A percentile compares a stretch with the other conserved stretches of the same genome.
These are phyloP conservation scores for Tranzscheliella williamsii DNA, from an alignment of 1,284 basidiomycete genomes.

Conservation along the genomic window DNA sequence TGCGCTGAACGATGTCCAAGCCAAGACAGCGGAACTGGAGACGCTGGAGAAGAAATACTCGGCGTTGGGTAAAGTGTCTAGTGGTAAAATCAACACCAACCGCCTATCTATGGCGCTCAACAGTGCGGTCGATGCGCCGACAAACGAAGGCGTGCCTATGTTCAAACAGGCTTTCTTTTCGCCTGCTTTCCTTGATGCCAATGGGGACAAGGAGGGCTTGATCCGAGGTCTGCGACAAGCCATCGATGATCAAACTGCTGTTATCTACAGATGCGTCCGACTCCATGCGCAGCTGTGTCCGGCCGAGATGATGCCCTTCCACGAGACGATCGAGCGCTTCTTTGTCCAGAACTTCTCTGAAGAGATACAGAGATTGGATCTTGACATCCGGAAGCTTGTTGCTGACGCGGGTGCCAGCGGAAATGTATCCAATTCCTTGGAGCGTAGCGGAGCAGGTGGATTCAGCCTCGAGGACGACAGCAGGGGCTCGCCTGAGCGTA, in stretches of 20 bases:
- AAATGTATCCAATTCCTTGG: slow-evolving; percentile 7
- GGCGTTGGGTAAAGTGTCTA: slow-evolving; percentile 72
- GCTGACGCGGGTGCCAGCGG: not conserved
- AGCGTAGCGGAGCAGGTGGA: not conserved
- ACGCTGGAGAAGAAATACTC: slow-evolving; percentile 74
- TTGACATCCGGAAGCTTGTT: slow-evolving; percentile 31
- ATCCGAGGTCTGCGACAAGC: slow-evolving; percentile 73
- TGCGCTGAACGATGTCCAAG: slow-evolving; percentile 78
- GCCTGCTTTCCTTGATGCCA: slow-evolving; percentile 70
- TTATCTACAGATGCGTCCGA: slow-evolving; percentile 79
- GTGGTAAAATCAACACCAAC: slow-evolving; percentile 71
- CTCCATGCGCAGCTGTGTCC: slow-evolving; percentile 82
- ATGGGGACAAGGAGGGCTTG: slow-evolving; percentile 73
- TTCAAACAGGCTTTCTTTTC: slow-evolving; percentile 70
- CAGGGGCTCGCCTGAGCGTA: slow-evolving; percentile 13
- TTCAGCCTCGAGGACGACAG: too few species aligned
- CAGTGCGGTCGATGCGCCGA: slow-evolving; percentile 79
- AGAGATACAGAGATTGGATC: slow-evolving; percentile 68
- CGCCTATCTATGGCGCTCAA: slow-evolving; percentile 85
- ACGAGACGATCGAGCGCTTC: slow-evolving; percentile 81
- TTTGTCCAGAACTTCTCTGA: slow-evolving; percentile 87
- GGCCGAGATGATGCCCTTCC: slow-evolving; percentile 84
- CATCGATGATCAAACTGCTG: slow-evolving; percentile 75
- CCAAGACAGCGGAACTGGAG: slow-evolving; percentile 75
- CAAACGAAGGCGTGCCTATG: slow-evolving; percentile 73